Evolutionary conservation across 441 rosid species (phyloP), one percentile per base, ranked within the genome.

Genomic region (Capsella rubella): DNA sequence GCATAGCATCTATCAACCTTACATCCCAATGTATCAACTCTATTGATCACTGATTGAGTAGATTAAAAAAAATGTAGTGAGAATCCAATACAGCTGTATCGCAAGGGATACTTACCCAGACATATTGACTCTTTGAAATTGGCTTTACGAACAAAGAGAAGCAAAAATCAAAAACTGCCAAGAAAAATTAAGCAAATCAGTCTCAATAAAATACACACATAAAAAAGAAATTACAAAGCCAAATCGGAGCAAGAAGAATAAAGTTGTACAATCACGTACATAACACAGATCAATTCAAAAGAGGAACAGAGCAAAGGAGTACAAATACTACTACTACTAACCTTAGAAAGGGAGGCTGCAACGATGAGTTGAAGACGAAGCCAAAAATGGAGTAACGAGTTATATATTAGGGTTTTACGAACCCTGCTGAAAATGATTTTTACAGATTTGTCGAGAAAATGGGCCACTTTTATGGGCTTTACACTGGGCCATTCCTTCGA

Each of bases 91-190:
- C 3, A 56, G 13, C 18, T 21, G 32, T 13, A 49, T 9, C 2
- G 34, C 0, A 51, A 21, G 31, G 28, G 63, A 77, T 28, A 35
- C 77, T 71, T 77, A 77, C 80, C 80, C 73, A 0, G 80, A 65
- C 80, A 77, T 77, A 66, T 51, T 71, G 62, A 59, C 29, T 71
- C 58, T 71, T 59, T 51, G 59, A 49, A 21, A 56, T 14, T 56
- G 54, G 15, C 21, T 50, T 49, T 40, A 28, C 27, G 39, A 66
- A 9, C 58, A 45, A 61, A 14, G 25, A 61, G n/a, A 31, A 42
- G 2, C n/a, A 37, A 14, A 39, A 21, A 21, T 21, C 25, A 21
- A 21, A n/a, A 58, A 45, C 80, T 77, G 73, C 64, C 25, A 35
- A 4, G 16, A n/a, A n/a, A 21, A 58, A 66, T 8, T 3, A 67